These are phyloP conservation scores for Oxytropis ochrocephala DNA, from an alignment of 306 rosid genomes.

Conservation along the genomic window DNA sequence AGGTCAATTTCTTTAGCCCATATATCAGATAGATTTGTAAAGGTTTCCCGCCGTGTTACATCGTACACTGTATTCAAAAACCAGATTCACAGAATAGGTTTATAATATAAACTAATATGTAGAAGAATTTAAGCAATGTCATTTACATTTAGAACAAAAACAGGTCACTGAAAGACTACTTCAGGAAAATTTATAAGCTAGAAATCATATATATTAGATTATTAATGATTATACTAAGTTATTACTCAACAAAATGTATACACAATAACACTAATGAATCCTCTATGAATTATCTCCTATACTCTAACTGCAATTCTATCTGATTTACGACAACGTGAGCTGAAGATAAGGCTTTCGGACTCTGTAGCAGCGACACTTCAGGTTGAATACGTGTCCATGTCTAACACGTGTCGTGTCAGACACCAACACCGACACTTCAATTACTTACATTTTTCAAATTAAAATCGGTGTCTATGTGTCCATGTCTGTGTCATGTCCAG, in stretches of 20 bases:
- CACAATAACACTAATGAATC: neutral
- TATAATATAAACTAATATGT: neutral
- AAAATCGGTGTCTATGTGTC: no score
- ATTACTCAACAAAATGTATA: neutral
- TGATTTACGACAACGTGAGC: neutral
- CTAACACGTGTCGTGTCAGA: no score
- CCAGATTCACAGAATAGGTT: constrained; percentile 7
- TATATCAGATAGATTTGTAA: constrained; percentile 74
- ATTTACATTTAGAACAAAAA: neutral
- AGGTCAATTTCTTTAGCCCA: constrained; percentile 82
- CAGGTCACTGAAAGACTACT: neutral
- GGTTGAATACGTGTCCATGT: no score
- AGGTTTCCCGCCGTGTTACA: constrained; percentile 60
- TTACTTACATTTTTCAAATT: no score
- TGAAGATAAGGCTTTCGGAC: neutral
- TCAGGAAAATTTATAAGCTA: neutral
- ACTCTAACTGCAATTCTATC: neutral
- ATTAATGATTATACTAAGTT: neutral
- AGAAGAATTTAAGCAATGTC: neutral
- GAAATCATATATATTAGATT: neutral
- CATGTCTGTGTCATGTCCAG: no score
- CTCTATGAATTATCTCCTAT: neutral
- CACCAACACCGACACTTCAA: no score
- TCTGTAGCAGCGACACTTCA: no score
- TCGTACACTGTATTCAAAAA: constrained; percentile 52